Evolutionary conservation across 345 rosid genomes (phyloP), one percentile per base, ranked within the genome.

Genomic region (Crucihimalaya himalaica): DNA sequence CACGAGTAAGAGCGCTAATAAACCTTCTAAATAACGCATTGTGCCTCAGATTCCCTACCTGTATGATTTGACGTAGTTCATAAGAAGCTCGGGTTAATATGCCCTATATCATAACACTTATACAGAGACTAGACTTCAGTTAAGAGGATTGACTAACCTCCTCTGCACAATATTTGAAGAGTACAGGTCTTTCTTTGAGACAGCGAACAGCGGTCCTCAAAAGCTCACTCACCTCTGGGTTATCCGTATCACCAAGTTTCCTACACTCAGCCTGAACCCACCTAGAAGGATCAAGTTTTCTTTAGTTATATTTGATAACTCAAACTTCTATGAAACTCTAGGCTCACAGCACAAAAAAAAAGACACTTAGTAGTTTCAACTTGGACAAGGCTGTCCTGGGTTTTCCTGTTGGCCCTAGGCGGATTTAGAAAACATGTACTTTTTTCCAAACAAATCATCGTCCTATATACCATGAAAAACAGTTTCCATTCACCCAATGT

Each of bases 231-330:
- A 92, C 96, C 86, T 92, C 99, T 53, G 99, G 97, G 73, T 90
- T 92, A 83, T 95, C 98, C 1, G 79, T 82, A 81, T 95, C 98
- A 65, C 99, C 98, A 78, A 92, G 76, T 77, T 89, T 90, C 77
- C 99, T 86, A 84, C 98, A 95, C 84, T 95, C 96, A 27, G 92
- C 91, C 85, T 95, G 98, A 76, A 95, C 97, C 99, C 99, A 95
- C 94, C 99, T 89, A 71, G 61, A 82, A 73, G 76, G 76, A 73
- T 72, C 52, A 55, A 75, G 45, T 16, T 56, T 47, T 21, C 48
- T 77, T 51, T 16, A 13, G 42, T 64, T 65, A 77, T 39, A 64
- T 28, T 21, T 21, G 3, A 56, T 64, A 66, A 16, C 63, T 53
- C 4, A 34, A 21, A 40, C 32, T 43, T 19, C 45, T 53, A 46